Percentiles rank a stretch among this genome's conserved stretches.
These are phyloP conservation scores for Alternaria conjuncta DNA, from an alignment of 2,329 filamentous ascomycete species.

Conservation along the genomic window DNA sequence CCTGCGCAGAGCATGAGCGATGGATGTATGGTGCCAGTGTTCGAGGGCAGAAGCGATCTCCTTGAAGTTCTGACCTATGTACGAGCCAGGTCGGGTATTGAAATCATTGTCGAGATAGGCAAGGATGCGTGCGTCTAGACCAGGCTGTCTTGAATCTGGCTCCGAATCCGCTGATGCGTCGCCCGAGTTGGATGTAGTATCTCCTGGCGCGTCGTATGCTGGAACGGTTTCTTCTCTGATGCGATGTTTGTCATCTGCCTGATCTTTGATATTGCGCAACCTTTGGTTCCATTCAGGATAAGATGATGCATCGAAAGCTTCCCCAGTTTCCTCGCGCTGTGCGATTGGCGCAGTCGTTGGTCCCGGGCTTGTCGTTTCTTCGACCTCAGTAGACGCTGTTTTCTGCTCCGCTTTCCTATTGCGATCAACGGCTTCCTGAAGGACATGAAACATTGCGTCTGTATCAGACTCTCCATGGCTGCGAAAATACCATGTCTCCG, in stretches of 20 bases:
- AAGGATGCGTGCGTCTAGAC: slow-evolving; percentile 6
- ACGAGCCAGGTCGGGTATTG: slow-evolving; percentile 20
- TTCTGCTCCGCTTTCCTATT: too few relatives aligned
- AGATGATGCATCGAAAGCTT: background rate
- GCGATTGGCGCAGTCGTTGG: background rate
- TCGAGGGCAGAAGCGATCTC: slow-evolving; percentile 15
- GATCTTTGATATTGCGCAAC: background rate
- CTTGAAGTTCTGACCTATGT: slow-evolving; percentile 18
- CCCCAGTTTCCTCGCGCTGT: background rate
- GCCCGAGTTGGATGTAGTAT: background rate
- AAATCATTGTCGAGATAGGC: slow-evolving; percentile 17
- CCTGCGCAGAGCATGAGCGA: background rate
- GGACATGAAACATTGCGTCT: too few relatives aligned
- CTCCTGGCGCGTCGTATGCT: accelerated
- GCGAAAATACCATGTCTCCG: too few relatives aligned
- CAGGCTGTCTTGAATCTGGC: background rate
- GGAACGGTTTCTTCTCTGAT: background rate
- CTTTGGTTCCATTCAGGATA: too few relatives aligned
- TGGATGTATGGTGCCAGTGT: background rate
- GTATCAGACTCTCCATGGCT: too few relatives aligned
- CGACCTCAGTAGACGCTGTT: too few relatives aligned
- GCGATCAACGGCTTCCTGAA: too few relatives aligned
- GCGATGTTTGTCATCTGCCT: background rate
- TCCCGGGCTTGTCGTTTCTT: background rate
- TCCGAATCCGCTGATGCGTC: background rate